These are phyloP conservation scores for Wallacemonas sp. DNA, from an alignment of 208 protist genomes.

Conservation along the genomic window DNA sequence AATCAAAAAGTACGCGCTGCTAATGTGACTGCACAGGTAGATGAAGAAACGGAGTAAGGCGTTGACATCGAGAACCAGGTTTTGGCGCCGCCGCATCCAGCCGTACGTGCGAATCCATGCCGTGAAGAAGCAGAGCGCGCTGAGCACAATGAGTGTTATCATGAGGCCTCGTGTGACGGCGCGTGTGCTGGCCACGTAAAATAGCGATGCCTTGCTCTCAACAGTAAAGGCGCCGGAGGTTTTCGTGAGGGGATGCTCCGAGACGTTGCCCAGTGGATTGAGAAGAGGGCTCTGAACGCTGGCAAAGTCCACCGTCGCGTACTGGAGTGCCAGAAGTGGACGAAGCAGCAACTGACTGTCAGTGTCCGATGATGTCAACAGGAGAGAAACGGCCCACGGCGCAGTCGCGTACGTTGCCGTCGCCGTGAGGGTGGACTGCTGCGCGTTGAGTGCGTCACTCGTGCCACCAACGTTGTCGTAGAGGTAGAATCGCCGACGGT, in stretches of 20 bases:
- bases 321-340: constrained; percentile 61
- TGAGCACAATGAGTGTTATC: constrained; percentile 65
- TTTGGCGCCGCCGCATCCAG: constrained; percentile 85
- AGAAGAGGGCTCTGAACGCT: not conserved
- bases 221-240: constrained; percentile 19
- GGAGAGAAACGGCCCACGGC: constrained; percentile 33
- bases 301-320: constrained; percentile 26
- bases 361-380: constrained; percentile 22
- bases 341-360: constrained; percentile 10
- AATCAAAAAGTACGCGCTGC: constrained; percentile 62
- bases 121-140: constrained; percentile 51
- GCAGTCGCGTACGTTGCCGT: constrained; percentile 29
- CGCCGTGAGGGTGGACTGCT: not conserved
- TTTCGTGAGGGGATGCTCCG: constrained; percentile 22
- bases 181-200: constrained; percentile 36
- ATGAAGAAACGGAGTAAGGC: constrained; percentile 65
- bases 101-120: constrained; percentile 71
- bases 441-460: not conserved
- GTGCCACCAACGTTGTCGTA: constrained; percentile 66
- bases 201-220: constrained; percentile 24
- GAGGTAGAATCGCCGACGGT: constrained; percentile 64
- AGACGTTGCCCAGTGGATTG: constrained; percentile 2
- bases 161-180: constrained; percentile 37
- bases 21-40: constrained; percentile 75
- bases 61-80: constrained; percentile 54